Percentiles rank a stretch among this genome's conserved stretches.
phyloP scores from a whole-genome alignment of 1,284 basidiomycete genomes.

The Moesziomyces sp. region DNA sequence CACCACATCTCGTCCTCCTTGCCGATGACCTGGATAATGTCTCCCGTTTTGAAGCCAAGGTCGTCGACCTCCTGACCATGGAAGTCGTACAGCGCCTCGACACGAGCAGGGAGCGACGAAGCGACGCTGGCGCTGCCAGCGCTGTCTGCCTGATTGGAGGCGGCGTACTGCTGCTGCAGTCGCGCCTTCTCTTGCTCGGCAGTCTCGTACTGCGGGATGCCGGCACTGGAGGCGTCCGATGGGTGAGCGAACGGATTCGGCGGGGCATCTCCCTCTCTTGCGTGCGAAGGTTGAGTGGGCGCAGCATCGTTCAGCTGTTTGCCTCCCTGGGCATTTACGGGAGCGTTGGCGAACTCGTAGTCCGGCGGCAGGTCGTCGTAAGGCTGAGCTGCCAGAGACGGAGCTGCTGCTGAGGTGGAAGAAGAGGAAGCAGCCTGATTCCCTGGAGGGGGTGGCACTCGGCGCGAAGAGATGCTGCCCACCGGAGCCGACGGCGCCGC shows the following conservation, averaged over 20 bases:
- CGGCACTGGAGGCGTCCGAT: conserved; percentile 9
- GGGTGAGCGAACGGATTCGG: conserved; percentile 30
- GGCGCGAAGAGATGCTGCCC: conserved; percentile 17
- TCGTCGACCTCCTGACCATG: conserved; percentile 31
- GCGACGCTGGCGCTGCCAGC: neutral
- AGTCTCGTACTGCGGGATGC: conserved; percentile 10
- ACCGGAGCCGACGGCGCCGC: conserved; percentile 8
- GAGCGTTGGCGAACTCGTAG: conserved; percentile 44
- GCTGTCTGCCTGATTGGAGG: neutral
- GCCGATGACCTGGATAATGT: conserved; percentile 38
- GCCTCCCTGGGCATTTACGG: conserved; percentile 32
- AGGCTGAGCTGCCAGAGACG: neutral
- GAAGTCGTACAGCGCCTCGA: conserved; percentile 40
- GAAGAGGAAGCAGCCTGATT: neutral
- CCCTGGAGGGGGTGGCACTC: conserved; percentile 11
- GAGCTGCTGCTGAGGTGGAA: neutral
- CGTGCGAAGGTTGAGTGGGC: neutral
- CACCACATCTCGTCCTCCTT: conserved; percentile 49
- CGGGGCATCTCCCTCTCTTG: conserved; percentile 1
- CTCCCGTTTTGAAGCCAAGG: conserved; percentile 29
- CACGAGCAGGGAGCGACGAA: conserved; percentile 14
- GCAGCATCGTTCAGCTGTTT: conserved; percentile 21
- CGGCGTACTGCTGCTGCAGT: conserved; percentile 31
- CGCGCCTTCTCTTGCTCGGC: conserved; percentile 49
- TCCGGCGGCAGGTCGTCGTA: conserved; percentile 47